Conservation (phyloP, 1,139 yeast species). For the Candida pseudocylindracea region DNA sequence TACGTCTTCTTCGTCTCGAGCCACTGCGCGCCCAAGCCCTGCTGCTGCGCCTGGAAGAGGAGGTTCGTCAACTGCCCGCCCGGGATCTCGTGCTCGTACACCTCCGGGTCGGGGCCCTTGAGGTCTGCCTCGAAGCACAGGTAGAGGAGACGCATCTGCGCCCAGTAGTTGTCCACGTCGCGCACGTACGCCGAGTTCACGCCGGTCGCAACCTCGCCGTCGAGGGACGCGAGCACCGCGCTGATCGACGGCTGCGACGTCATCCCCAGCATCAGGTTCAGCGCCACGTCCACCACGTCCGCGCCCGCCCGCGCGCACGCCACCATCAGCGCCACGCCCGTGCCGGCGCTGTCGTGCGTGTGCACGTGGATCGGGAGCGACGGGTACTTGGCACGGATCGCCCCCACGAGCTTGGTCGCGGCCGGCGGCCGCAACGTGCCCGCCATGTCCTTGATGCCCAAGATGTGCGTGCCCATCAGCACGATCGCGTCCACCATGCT, state of each 20-base stretch:
- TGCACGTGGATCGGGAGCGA: conserved; percentile 93
- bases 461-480: conserved; percentile 83
- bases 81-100: conserved; percentile 93
- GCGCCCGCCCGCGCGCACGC: conserved; percentile 94
- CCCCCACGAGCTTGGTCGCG: conserved; percentile 57
- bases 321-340: conserved; percentile 94
- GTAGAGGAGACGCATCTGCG: conserved; percentile 90
- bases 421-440: conserved; percentile 96
- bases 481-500: conserved; percentile 68
- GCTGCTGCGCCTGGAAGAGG: conserved; percentile 96
- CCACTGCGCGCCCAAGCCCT: conserved; percentile 95
- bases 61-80: conserved; percentile 98
- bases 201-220: conserved; percentile 67
- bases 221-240: conserved; percentile 81
- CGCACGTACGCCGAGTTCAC: conserved; percentile 45
- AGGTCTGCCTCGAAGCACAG: conserved; percentile 96
- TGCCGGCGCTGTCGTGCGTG: conserved; percentile 98
- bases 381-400: conserved; percentile 74
- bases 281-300: conserved; percentile 93
- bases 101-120: conserved; percentile 99
- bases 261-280: conserved; percentile 95
- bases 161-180: conserved; percentile 89
- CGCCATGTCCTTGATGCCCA: conserved; percentile 99
- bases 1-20: conserved; percentile 85
- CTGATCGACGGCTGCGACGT: conserved; percentile 95